These are phyloP conservation scores for Pleurotus ostreatus DNA, from an alignment of 768 basidiomycete species.

Conservation along the genomic window DNA sequence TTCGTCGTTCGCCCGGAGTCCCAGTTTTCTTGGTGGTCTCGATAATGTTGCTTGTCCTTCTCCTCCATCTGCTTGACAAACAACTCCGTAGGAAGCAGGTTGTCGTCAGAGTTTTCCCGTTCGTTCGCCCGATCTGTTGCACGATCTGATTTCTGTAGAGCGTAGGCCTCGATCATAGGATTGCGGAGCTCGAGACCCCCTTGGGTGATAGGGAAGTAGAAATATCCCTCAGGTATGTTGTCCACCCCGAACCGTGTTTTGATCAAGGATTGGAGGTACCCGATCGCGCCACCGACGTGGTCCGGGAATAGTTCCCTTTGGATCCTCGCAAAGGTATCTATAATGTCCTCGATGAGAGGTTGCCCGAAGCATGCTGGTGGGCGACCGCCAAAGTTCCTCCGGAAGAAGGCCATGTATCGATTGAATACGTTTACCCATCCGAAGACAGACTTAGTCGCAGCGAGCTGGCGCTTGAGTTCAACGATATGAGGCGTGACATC, in stretches of 20 bases:
- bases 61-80: slow-evolving; percentile 19
- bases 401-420: slow-evolving; percentile 35
- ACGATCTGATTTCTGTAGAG: slow-evolving; percentile 16
- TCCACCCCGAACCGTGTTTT: slow-evolving; percentile 25
- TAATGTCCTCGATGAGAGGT: slow-evolving; percentile 25
- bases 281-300: slow-evolving; percentile 17
- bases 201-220: slow-evolving; percentile 31
- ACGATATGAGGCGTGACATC: slow-evolving; percentile 31
- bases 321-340: slow-evolving; percentile 27
- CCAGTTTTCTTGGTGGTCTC: slow-evolving; percentile 20
- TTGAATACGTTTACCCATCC: slow-evolving; percentile 36
- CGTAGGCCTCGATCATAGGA: slow-evolving; percentile 32
- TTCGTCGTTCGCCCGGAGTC: slow-evolving; percentile 6
- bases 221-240: slow-evolving; percentile 36
- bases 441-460: slow-evolving; percentile 29
- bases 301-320: slow-evolving; percentile 28
- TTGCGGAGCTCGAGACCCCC: slow-evolving; percentile 36
- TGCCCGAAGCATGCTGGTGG: slow-evolving; percentile 29
- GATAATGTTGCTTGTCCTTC: slow-evolving; percentile 22
- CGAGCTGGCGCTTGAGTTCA: slow-evolving; percentile 33
- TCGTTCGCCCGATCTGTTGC: slow-evolving; percentile 13
- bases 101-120: background rate
- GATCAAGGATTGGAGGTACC: slow-evolving; percentile 19
- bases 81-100: slow-evolving; percentile 11
- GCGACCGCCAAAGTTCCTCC: slow-evolving; percentile 30